Percentiles rank a stretch among this genome's conserved stretches.
These are phyloP conservation scores for Phaeosphaeria sp. DNA, from an alignment of 2,329 filamentous ascomycete genomes.

Conservation along the genomic window DNA sequence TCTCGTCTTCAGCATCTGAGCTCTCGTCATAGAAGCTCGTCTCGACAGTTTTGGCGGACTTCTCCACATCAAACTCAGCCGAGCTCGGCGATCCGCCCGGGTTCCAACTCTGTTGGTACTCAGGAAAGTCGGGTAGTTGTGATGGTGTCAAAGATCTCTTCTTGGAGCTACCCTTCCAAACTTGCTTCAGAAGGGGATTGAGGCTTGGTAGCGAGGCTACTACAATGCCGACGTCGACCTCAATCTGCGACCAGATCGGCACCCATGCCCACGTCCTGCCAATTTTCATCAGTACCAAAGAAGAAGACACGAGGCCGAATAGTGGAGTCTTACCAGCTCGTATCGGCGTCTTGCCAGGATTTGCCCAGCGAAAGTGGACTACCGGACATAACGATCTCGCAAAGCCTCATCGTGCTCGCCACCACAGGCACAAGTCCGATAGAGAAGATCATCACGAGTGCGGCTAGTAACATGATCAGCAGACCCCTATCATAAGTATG, in stretches of 20 bases:
- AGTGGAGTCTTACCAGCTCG: constrained; percentile 24
- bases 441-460: constrained; percentile 33
- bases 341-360: constrained; percentile 26
- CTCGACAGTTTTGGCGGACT: neutral
- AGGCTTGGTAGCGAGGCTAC: constrained; percentile 36
- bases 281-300: constrained; percentile 3
- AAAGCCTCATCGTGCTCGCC: constrained; percentile 35
- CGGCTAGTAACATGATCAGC: constrained; percentile 15
- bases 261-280: constrained; percentile 30
- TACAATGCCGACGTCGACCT: constrained; percentile 37
- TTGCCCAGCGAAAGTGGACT: constrained; percentile 11
- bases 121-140: constrained; percentile 19
- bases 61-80: constrained; percentile 8
- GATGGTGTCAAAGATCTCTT: constrained; percentile 14
- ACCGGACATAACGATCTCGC: constrained; percentile 30
- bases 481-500: neutral
- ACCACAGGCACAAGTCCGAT: constrained; percentile 35
- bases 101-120: constrained; percentile 20
- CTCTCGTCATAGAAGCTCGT: constrained; percentile 19
- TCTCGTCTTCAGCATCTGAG: constrained; percentile 15
- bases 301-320: neutral
- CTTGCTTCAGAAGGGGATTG: constrained; percentile 29
- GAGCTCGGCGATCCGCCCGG: constrained; percentile 1
- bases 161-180: constrained; percentile 19
- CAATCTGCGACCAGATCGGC: constrained; percentile 40